Evolutionary conservation across 2,329 filamentous ascomycete species (phyloP), one percentile per base, ranked within the genome.

Genomic region (Exophiala viscosa): DNA sequence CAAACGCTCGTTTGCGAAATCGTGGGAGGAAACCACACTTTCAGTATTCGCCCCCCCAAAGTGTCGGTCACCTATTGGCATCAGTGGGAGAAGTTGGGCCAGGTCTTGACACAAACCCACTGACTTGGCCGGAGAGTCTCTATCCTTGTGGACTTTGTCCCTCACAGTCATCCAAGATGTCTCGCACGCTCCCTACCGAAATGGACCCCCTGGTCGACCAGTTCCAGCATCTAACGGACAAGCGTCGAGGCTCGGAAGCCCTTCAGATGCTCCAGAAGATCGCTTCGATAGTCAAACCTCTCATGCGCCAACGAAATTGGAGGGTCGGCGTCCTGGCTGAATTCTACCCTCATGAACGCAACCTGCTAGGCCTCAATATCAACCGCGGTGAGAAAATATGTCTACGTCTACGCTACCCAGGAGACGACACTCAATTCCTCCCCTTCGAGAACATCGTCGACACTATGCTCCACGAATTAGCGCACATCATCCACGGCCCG

Each of bases 381-480:
- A 88, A 92, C 64, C 71, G 72, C 14, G 90, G 90, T 4, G 78
- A 85, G 65, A 86, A 85, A 66, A 95, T 97, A 60, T 87, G 88
- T 59, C 76, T 97, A 17, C 84, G 92, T 39, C 74, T 97, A 53
- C 85, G 92, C 50, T 86, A 93, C 69, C 76, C 87, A 5, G 77
- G 81, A 62, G 88, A 95, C 66, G 78, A 81, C 8, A 82, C 76
- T 35, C 84, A 89, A 62, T 97, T 97, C 64, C 70, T 96, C 15
- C 85, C 87, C 1, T 73, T 91, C 52, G 90, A 96, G 65, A 76
- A 87, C 59, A 79, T 96, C 6, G 78, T 90, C 39, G 90, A 96
- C 69, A 97, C 92, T 0, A 87, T 97, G 84, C 82, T 97, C 15
- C 92, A 97, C 67, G 92, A 97, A 62, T 81, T 97, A 2, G 85